Conservation (phyloP, 352 stramenopile genomes). For the Phytopythium helicoides region DNA sequence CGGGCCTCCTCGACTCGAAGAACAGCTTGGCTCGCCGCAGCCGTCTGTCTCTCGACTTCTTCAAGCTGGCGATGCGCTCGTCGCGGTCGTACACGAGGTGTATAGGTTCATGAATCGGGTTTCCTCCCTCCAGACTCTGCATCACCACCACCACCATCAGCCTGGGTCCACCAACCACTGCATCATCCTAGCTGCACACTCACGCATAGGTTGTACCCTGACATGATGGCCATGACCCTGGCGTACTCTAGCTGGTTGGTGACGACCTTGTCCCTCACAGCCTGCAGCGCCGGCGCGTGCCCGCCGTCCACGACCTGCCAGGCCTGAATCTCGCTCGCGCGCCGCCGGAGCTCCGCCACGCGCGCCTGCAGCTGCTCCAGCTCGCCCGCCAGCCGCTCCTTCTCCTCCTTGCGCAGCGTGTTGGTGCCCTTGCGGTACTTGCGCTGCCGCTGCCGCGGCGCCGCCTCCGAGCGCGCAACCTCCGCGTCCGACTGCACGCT, state of each 20-base stretch:
- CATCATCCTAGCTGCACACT: neutral
- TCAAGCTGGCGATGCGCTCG: constrained; percentile 11
- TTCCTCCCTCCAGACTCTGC: constrained; percentile 23
- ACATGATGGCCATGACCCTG: constrained; percentile 21
- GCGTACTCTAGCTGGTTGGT: constrained; percentile 20
- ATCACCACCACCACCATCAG: constrained; percentile 1
- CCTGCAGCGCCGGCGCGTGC: constrained; percentile 10
- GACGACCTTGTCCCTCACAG: constrained; percentile 13
- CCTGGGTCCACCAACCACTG: neutral
- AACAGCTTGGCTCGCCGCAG: constrained; percentile 24
- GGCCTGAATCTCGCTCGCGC: neutral
- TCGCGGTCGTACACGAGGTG: constrained; percentile 17
- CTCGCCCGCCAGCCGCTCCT: constrained; percentile 20
- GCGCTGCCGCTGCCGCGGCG: constrained; percentile 12
- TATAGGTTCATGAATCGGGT: constrained; percentile 26
- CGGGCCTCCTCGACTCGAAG: constrained; percentile 18
- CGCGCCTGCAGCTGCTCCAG: constrained; percentile 21
- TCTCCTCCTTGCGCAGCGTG: constrained; percentile 36
- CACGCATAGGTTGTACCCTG: constrained; percentile 29
- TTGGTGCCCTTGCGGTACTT: constrained; percentile 31
- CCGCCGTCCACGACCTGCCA: neutral
- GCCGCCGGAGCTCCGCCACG: constrained; percentile 27
- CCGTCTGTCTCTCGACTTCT: constrained; percentile 20
- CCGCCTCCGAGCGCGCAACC: too few relatives aligned
- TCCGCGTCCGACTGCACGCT: constrained; percentile 4